Evolutionary conservation across 495 filamentous ascomycete species (phyloP).

Genomic region (Aspergillus hancockii): DNA sequence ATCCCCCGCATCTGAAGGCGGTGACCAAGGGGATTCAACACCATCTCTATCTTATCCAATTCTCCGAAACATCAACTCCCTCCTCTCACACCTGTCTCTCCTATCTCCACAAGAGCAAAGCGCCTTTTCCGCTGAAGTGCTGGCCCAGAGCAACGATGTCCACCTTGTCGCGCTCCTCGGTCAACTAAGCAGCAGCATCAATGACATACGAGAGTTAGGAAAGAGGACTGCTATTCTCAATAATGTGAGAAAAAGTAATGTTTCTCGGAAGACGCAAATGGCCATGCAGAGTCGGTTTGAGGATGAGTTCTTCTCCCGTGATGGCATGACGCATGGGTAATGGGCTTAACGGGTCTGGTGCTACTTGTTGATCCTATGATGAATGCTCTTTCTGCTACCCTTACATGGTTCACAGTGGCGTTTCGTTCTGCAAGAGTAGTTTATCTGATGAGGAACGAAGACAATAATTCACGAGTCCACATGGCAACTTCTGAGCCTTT

Average conservation of each 20-base stretch:
- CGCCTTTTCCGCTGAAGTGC: constrained; percentile 62
- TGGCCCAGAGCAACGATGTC: constrained; percentile 77
- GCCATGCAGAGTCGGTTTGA: constrained; percentile 26
- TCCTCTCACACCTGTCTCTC: constrained; percentile 56
- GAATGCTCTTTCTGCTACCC: neutral
- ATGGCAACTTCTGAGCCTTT: neutral
- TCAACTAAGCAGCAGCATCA: constrained; percentile 64
- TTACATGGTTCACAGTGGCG: neutral
- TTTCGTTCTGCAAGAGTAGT: neutral
- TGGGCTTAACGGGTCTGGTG: neutral
- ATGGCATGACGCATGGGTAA: constrained; percentile 12
- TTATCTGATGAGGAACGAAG: neutral
- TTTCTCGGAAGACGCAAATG: constrained; percentile 29
- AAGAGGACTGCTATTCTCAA: constrained; percentile 70
- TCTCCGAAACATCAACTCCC: constrained; percentile 58
- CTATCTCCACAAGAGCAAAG: constrained; percentile 50
- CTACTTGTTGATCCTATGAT: constrained; percentile 12
- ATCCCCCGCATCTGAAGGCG: constrained; percentile 60
- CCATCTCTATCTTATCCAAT: constrained; percentile 44
- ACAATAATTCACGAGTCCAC: neutral
- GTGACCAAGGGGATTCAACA: constrained; percentile 26
- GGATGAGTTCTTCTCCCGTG: constrained; percentile 28
- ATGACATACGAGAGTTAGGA: constrained; percentile 67
- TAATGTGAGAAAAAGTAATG: constrained; percentile 33
- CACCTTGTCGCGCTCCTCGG: constrained; percentile 70